Percentiles rank a stretch among this genome's conserved stretches.
phyloP scores from a whole-genome alignment of 352 stramenopile genomes.

The Phytophthora lateralis region DNA sequence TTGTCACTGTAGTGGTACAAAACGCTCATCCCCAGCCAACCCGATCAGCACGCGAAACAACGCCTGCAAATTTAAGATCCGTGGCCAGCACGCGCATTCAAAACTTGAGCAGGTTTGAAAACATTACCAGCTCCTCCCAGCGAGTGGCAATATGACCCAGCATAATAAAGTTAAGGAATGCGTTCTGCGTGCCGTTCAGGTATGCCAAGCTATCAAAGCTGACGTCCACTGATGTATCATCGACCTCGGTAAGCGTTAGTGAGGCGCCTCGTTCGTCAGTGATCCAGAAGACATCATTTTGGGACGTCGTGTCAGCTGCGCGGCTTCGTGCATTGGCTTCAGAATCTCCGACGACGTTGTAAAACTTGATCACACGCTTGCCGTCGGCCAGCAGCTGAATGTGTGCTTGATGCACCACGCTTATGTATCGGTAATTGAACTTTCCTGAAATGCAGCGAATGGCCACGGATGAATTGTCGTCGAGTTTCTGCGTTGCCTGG shows the following conservation, averaged over 20 bases:
- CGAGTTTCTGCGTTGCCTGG: background rate
- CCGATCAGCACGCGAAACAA: too few relatives aligned
- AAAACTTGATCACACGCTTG: background rate
- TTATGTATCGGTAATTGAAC: background rate
- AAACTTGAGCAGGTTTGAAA: too few relatives aligned
- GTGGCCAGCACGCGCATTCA: too few relatives aligned
- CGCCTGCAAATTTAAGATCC: too few relatives aligned
- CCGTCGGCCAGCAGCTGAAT: background rate
- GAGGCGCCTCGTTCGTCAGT: background rate
- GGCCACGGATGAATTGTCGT: background rate
- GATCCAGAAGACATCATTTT: background rate
- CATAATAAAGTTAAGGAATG: background rate
- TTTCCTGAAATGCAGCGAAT: background rate
- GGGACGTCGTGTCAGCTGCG: background rate
- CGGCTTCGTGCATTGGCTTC: background rate
- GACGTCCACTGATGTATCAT: background rate
- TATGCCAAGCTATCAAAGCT: background rate
- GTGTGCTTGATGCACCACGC: background rate
- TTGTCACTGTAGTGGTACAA: too few relatives aligned
- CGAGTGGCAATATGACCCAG: background rate
- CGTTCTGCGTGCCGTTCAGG: background rate
- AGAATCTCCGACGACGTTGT: background rate
- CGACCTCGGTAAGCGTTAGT: background rate
- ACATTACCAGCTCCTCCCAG: background rate
- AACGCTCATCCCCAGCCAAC: too few relatives aligned